Evolutionary conservation across 2,329 filamentous ascomycete genomes (phyloP), one percentile per base, ranked within the genome.

Genomic region (Aspergillus quadrilineatus): DNA sequence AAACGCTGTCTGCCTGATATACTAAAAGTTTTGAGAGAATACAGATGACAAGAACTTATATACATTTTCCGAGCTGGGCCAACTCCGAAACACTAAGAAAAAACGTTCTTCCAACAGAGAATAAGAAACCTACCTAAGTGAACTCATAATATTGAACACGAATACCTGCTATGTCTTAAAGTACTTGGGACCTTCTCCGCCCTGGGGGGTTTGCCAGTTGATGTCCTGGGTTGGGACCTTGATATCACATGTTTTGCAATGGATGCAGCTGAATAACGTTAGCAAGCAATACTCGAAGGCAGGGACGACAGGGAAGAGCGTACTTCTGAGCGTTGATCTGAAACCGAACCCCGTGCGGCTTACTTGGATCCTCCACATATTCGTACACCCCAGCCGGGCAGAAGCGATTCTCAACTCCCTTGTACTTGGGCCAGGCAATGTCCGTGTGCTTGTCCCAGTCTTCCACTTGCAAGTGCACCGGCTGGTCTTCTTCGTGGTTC

Each of bases 161-260:
- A 32, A 4, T 26, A 6, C 15, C n/a, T 47, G 32, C 62, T 69
- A 80, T 47, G 84, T 87, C 75, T 86, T 80, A 52, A 81, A 79
- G 66, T 88, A 88, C 69, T 87, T 87, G 7, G 85, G 85, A 4
- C 85, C 85, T 69, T 87, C 94, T 50, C 93, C 94, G 63, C 94
- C 92, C 72, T 97, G 92, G 6, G 94, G 94, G 32, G 94, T 94
- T 66, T 91, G 85, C 91, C 91, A 96, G 75, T 96, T 97, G 76
- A 99, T 97, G 71, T 97, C 94, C 79, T 99, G 94, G 60, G 88
- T 85, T 6, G 94, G 94, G 14, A 91, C 93, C 79, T 99, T 99
- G 79, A 99, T 99, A 75, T 99, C 94, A 74, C 94, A 99, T 12
- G 94, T 99, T 83, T 99, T 99, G 83, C 94, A 99, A 77, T 99